These are phyloP conservation scores for Hanseniaspora hatyaiensis DNA, from an alignment of 805 yeast genomes.

Conservation along the genomic window DNA sequence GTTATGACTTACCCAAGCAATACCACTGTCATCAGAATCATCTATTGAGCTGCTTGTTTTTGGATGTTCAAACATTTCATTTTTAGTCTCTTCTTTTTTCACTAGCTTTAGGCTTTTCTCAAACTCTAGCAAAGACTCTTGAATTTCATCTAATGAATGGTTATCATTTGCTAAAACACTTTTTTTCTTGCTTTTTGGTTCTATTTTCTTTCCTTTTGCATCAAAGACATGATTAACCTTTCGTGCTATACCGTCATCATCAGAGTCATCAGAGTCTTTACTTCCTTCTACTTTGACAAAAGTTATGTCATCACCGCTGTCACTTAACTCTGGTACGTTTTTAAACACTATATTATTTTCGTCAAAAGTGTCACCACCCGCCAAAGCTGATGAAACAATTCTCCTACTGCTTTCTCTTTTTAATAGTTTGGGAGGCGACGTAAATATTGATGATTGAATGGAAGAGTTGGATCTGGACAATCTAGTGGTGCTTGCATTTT, in stretches of 20 bases:
- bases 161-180: no score
- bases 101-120: no score
- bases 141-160: no score
- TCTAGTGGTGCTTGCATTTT: slow-evolving; percentile 11
- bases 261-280: slow-evolving; percentile 24
- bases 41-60: slow-evolving; percentile 49
- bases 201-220: no score
- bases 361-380: slow-evolving; percentile 40
- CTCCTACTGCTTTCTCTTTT: slow-evolving; percentile 28
- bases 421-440: slow-evolving; percentile 24
- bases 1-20: slow-evolving; percentile 20
- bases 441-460: slow-evolving; percentile 20
- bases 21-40: slow-evolving; percentile 21
- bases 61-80: no score
- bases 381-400: slow-evolving; percentile 29
- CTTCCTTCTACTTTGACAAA: slow-evolving; percentile 1
- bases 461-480: slow-evolving; percentile 23
- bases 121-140: no score
- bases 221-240: no score
- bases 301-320: slow-evolving; percentile 22
- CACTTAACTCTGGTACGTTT: slow-evolving; percentile 53
- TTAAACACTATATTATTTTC: slow-evolving; percentile 67
- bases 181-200: no score
- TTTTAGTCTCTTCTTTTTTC: no score
- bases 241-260: no score